Base-by-base conservation (phyloP, 306 rosid genomes). In the Purshia tridentata region DNA sequence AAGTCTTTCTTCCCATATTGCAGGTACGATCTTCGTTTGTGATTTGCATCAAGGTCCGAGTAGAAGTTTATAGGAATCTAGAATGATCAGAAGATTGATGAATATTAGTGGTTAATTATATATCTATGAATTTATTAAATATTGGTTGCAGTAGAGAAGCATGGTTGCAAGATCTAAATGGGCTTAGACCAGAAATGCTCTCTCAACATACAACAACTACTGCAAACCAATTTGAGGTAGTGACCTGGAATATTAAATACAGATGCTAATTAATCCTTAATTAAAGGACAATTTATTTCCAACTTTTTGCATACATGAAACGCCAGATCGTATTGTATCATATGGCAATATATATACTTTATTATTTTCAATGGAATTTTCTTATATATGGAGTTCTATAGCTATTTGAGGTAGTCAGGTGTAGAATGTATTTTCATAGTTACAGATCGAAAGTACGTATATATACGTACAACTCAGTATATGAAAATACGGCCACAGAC, bases 151-250 rank as follows among this genome's bases (percentile, higher is more conserved):
- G 89, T 81, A 80, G 75, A 77, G 89, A 72, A 73, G 76, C 77
- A 74, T 77, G 84, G 81, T 42, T 76, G 72, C 80, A 82, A 72
- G 77, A 78, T 69, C 58, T 76, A 15, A 79, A 87, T 41, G 90
- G 65, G 69, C 57, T 76, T 44, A 76, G 75, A 69, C 74, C 72
- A 65, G 83, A 83, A 75, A 73, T 23, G 70, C 40, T 78, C 23
- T 75, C 85, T 22, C 87, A 81, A 29, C 60, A 66, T 66, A 13
- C 52, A 53, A 54, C 6, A 41, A 53, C 42, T 61, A 23, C 42
- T 49, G 84, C 52, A 45, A 77, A 79, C 45, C 82, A 69, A 62
- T 76, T 84, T 18, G 79, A 88, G 91, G 91, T 86, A 77, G 37
- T 73, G 7, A 75, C 60, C 60, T 77, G 72, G 72, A 72, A 54